Conservation (phyloP, 257 asterid species). For the Solanum ossicruentum region DNA sequence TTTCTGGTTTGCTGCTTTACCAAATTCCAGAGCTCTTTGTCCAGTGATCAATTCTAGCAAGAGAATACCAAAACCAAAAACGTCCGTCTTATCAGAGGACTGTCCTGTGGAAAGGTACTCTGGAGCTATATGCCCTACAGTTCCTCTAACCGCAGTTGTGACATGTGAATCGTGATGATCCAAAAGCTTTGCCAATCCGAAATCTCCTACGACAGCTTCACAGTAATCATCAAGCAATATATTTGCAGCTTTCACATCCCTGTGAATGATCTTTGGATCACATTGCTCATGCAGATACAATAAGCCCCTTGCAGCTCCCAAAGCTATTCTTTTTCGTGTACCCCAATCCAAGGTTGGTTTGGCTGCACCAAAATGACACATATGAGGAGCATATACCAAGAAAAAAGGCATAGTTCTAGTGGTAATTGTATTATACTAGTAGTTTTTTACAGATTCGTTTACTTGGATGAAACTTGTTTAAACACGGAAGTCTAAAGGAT, state of each 20-base stretch:
- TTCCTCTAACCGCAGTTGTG: conserved; percentile 94
- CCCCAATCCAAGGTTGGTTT: conserved; percentile 87
- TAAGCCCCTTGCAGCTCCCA: conserved; percentile 87
- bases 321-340: conserved; percentile 63
- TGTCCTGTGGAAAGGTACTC: conserved; percentile 95
- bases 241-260: conserved; percentile 97
- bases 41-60: conserved; percentile 84
- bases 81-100: conserved; percentile 92
- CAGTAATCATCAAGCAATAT: conserved; percentile 76
- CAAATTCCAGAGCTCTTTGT: conserved; percentile 82
- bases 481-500: background rate
- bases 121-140: conserved; percentile 94
- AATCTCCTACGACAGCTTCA: conserved; percentile 95
- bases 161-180: conserved; percentile 88
- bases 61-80: conserved; percentile 88
- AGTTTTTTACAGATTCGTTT: background rate
- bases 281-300: conserved; percentile 88
- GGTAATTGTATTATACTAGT: background rate
- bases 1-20: conserved; percentile 78
- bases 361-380: conserved; percentile 18
- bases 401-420: background rate
- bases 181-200: conserved; percentile 87
- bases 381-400: background rate
- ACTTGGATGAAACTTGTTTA: background rate
- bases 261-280: conserved; percentile 89